Evolutionary conservation across 768 basidiomycete genomes (phyloP), one percentile per base, ranked within the genome.

Genomic region (Trametes maxima): DNA sequence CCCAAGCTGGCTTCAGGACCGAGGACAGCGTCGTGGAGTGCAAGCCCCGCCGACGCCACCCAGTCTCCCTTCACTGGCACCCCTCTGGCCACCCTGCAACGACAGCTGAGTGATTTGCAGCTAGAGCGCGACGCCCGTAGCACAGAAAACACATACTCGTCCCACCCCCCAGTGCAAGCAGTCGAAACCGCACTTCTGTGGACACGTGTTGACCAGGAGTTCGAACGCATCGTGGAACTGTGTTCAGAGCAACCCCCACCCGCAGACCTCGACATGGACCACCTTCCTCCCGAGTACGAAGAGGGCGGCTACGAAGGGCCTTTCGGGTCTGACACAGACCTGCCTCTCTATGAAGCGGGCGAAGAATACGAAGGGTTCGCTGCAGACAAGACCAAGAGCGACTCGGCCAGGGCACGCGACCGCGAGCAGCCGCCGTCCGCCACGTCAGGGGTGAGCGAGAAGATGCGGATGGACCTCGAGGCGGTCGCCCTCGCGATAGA

Each of bases 401-500:
- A 44, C 24, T 7, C n/a, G 28, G 19, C 49, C 54, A 33, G 22
- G 25, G 21, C 44, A 6, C 42, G 54, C 52, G 28, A 44, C 3
- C 35, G 46, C 14, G 54, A 46, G 16, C 28, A 33, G 28, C 22
- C 40, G 17, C 47, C 57, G 11, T 42, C 63, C 13, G 44, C 49
- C 17, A 36, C 52, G 14, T 48, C 61, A 17, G 56, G 48, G 21
- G 55, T 65, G 43, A 85, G 83, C 72, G 93, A 94, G 73, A 95
- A 95, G 78, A 90, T 88, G 85, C 76, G 85, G 52, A 74, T 90
- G 69, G 96, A 98, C 72, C 79, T 98, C 19, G 94, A 97, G 66
- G 80, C 83, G 12, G 86, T 98, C 46, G 85, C 92, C 0, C 82
- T 84, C 72, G 95, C 97, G 33, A 95, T 99, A 67, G 95, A 96